Percentiles rank a stretch among this genome's conserved stretches.
These are phyloP conservation scores for Phyllosticta paracitricarpa DNA, from an alignment of 2,329 filamentous ascomycete species.

Conservation along the genomic window DNA sequence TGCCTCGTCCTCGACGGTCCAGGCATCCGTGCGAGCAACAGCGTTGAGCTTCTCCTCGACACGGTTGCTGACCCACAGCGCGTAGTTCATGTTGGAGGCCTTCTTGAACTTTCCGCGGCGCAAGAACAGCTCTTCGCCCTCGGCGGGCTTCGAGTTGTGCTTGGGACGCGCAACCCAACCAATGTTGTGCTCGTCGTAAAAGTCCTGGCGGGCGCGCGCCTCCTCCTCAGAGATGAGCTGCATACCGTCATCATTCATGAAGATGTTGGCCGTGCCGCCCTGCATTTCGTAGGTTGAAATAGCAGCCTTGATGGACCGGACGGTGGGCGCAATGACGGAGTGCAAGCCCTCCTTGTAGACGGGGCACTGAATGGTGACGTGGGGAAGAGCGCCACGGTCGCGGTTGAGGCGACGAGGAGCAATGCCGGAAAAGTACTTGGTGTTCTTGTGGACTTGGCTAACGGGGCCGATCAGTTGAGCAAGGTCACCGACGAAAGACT, in stretches of 20 bases:
- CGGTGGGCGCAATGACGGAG: constrained; percentile 60
- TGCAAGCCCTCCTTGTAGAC: constrained; percentile 34
- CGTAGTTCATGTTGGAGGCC: constrained; percentile 57
- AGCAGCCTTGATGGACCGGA: constrained; percentile 67
- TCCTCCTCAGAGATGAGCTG: constrained; percentile 50
- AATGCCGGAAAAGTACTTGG: constrained; percentile 36
- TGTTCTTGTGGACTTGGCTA: constrained; percentile 34
- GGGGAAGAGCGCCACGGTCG: constrained; percentile 30
- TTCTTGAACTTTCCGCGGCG: constrained; percentile 61
- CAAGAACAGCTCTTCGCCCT: constrained; percentile 38
- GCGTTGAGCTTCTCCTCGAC: constrained; percentile 58
- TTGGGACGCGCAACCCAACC: constrained; percentile 41
- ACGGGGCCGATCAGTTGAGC: constrained; percentile 36
- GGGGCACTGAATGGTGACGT: constrained; percentile 45
- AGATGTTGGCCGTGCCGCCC: constrained; percentile 68
- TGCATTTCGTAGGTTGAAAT: constrained; percentile 70
- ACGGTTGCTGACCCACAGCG: constrained; percentile 50
- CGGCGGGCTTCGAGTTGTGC: constrained; percentile 42
- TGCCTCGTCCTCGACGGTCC: constrained; percentile 41
- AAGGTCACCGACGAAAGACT: constrained; percentile 31
- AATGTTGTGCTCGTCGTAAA: constrained; percentile 42
- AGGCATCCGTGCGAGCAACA: constrained; percentile 48
- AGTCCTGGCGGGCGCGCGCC: constrained; percentile 34
- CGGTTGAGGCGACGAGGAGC: constrained; percentile 30
- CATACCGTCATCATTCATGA: constrained; percentile 66